Evolutionary conservation across 2,329 filamentous ascomycete genomes (phyloP), one percentile per base, ranked within the genome.

Genomic region (Seiridium cupressi): DNA sequence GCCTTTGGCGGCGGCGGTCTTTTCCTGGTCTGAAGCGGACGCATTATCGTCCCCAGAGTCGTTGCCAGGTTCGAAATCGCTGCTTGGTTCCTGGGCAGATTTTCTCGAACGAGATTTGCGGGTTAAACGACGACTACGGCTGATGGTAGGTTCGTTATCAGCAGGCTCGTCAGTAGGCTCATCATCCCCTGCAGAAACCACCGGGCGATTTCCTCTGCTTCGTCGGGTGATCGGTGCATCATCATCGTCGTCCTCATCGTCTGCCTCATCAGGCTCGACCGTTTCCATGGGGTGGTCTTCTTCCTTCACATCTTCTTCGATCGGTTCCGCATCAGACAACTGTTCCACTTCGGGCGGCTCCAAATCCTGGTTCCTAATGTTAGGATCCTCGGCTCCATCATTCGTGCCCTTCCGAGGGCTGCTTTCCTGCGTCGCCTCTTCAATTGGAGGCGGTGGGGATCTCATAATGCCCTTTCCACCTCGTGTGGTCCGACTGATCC

Each of bases 41-140:
- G 74, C 76, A 9, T 79, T 80, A 7, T 80, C 83, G 32, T 85
- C 84, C 4, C 81, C 84, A 0, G 83, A 86, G 57, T 86, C 84
- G 32, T 86, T 82, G 11, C 78, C 82, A 18, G 84, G 84, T 58
- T 87, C 84, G 65, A 87, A 87, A 64, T 87, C 84, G 65, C 84
- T 87, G 56, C 84, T 86, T 4, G 79, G 80, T 60, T 87, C 84
- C 59, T 83, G 79, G 2, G 76, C 68, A 5, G 79, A 71, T 63
- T 80, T 78, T 65, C 73, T 79, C 63, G 78, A 77, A 47, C 78
- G 80, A 11, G 74, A 77, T 59, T 77, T 79, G 58, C 77, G 79
- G 10, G 76, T 85, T 51, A 84, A 70, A 5, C 83, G 81, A 32
- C 81, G 76, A 32, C 75, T 72, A n/a, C 70, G 68, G n/a, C 67